A percentile compares a stretch with the other conserved stretches of the same genome.
Conservation (phyloP, 352 stramenopile genomes). For the Pythium monospermum region DNA sequence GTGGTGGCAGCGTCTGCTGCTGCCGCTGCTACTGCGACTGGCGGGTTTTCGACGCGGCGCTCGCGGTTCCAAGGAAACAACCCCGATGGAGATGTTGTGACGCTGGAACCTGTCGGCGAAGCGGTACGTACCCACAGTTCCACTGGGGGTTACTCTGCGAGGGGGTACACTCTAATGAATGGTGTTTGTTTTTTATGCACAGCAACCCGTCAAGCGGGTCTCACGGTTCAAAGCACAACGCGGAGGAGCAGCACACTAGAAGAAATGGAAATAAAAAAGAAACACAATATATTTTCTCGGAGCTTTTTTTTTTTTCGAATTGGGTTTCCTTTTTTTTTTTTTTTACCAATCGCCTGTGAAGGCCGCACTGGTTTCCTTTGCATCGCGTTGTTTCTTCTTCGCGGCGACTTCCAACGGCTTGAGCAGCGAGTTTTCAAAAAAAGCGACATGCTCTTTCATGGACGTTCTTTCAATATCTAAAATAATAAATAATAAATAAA, state of each 20-base stretch:
- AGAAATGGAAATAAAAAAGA: neutral
- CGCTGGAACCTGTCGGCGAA: constrained; percentile 69
- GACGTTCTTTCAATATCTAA: constrained; percentile 41
- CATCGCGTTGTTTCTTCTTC: constrained; percentile 71
- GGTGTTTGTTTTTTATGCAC: neutral
- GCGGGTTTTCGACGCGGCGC: constrained; percentile 21
- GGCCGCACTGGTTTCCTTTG: constrained; percentile 60
- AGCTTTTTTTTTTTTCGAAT: too few relatives aligned
- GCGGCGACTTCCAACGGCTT: constrained; percentile 54
- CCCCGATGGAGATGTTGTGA: constrained; percentile 58
- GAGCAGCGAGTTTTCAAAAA: constrained; percentile 70
- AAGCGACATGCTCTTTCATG: constrained; percentile 66
- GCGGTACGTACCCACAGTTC: too few relatives aligned
- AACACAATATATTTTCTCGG: neutral
- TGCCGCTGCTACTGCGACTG: neutral
- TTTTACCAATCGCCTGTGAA: constrained; percentile 79
- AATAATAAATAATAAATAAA: neutral
- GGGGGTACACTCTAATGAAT: neutral
- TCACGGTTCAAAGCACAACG: constrained; percentile 77
- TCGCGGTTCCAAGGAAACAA: constrained; percentile 69
- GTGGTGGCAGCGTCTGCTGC: neutral
- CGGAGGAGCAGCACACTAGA: constrained; percentile 5
- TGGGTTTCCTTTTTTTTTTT: too few relatives aligned
- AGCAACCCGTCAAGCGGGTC: constrained; percentile 83
- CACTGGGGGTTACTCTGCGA: too few relatives aligned